A percentile compares a stretch with the other conserved stretches of the same genome.
phyloP scores from a whole-genome alignment of 176 grass and related monocot genomes.

The Cymbopogon citratus region DNA sequence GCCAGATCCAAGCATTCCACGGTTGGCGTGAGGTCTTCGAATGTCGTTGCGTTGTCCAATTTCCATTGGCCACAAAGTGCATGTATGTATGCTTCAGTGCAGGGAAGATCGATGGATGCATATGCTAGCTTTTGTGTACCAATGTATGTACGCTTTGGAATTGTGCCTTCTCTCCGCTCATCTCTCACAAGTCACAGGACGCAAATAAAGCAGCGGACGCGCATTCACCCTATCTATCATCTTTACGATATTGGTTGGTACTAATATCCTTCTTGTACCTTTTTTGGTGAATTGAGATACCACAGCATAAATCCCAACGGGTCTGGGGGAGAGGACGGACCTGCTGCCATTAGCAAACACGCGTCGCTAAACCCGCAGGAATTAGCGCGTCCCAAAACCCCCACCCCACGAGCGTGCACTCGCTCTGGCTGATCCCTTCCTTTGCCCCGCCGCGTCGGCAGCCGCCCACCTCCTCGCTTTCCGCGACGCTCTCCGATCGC shows the following conservation, averaged over 20 bases:
- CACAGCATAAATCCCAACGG: no score
- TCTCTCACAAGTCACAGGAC: background rate
- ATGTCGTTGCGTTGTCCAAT: background rate
- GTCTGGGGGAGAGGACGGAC: no score
- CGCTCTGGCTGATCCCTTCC: no score
- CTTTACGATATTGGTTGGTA: no score
- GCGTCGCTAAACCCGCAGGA: background rate
- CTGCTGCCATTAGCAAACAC: background rate
- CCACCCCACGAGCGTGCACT: background rate
- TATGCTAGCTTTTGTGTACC: background rate
- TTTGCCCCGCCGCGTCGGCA: background rate
- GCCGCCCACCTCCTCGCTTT: background rate
- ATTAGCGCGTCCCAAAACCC: background rate
- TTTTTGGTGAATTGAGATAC: no score
- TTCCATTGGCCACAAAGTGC: background rate
- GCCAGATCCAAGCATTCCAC: background rate
- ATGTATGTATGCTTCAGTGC: background rate
- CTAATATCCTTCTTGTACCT: no score
- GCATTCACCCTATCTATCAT: no score
- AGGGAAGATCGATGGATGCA: background rate
- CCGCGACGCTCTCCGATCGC: background rate
- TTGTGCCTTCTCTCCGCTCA: no score
- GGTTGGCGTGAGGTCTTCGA: background rate
- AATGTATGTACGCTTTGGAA: background rate
- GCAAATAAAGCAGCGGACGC: background rate